Base-by-base conservation (phyloP, 148 eudicot genomes). In the Cornus controversa region DNA sequence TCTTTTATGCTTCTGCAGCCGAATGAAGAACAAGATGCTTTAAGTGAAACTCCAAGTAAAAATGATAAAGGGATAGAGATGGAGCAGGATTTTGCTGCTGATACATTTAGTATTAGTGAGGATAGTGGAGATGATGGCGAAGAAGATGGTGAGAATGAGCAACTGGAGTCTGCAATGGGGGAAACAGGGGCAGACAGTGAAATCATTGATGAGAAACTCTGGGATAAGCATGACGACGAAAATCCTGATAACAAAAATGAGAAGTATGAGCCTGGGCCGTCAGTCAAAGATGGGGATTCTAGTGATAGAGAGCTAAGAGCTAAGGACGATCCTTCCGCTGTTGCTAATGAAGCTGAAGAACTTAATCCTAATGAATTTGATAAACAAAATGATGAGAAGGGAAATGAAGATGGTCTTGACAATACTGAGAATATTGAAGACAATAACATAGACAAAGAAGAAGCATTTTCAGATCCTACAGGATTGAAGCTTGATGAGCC, bases 1-100 rank as follows among this genome's bases (percentile, higher is more conserved):
- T 66, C 8, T 24, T 63, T 69, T 79, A 22, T 70, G 50, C 71
- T 80, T 83, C 58, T 73, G 68, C 89, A 96, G 98, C 86, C 31
- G 10, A 86, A 71, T 76, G 92, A 96, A 58, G 91, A 89, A 78
- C 78, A 85, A 71, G 89, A 88, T 74, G 84, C 80, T 47, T 66
- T 31, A n/a, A 75, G 83, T 80, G 87, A 93, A 75, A 81, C 82
- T 50, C 94, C 95, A 18, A 78, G 80, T 82, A 86, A 92, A 81
- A 86, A 86, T 77, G 89, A 78, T 0, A 88, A 96, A 74, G 99
- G 99, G 11, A 80, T 96, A 64, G 99, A 96, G 84, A 92, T 93
- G 98, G 89, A 83, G 10, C 80, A 91, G 25, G 95, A 96, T 77
- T 87, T 96, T 70, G 88, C 79, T 67, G 98, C 87, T 73, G 85